Conservation (phyloP, 129 eudicot genomes). For the Tagetes erecta region DNA sequence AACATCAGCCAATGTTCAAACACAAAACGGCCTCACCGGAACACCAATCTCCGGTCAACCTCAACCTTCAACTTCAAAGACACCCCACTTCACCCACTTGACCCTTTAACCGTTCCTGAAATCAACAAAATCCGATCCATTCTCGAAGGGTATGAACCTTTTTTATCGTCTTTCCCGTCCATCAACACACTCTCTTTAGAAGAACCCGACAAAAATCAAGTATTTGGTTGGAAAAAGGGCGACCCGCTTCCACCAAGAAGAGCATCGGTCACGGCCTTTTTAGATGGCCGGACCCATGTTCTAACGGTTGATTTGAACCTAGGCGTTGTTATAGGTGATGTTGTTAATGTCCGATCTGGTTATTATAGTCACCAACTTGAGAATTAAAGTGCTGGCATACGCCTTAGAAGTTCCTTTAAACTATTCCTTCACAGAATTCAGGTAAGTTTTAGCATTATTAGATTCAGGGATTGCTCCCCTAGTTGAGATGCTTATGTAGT, state of each 20-base stretch:
- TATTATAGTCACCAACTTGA: constrained; percentile 1
- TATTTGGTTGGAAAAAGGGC: constrained; percentile 52
- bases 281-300: constrained; percentile 44
- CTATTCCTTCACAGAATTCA: no score
- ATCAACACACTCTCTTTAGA: constrained; percentile 54
- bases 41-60: constrained; percentile 21
- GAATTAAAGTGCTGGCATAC: no score
- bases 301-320: constrained; percentile 48
- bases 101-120: constrained; percentile 57
- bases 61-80: constrained; percentile 24
- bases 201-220: constrained; percentile 53
- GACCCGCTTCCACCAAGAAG: constrained; percentile 58
- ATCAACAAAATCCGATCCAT: constrained; percentile 46
- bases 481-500: constrained; percentile 52
- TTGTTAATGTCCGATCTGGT: constrained; percentile 41
- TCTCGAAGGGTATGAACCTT: constrained; percentile 37
- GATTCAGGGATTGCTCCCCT: background rate
- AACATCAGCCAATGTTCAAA: no score
- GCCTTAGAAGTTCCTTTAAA: no score
- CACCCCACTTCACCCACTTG: constrained; percentile 56
- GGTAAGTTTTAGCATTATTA: no score
- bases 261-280: constrained; percentile 45
- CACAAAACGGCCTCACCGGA: constrained; percentile 17
- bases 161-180: constrained; percentile 32
- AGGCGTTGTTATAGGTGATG: constrained; percentile 36